Evolutionary conservation across 495 filamentous ascomycete genomes (phyloP).

Genomic region (Penicillium longicatenatum): DNA sequence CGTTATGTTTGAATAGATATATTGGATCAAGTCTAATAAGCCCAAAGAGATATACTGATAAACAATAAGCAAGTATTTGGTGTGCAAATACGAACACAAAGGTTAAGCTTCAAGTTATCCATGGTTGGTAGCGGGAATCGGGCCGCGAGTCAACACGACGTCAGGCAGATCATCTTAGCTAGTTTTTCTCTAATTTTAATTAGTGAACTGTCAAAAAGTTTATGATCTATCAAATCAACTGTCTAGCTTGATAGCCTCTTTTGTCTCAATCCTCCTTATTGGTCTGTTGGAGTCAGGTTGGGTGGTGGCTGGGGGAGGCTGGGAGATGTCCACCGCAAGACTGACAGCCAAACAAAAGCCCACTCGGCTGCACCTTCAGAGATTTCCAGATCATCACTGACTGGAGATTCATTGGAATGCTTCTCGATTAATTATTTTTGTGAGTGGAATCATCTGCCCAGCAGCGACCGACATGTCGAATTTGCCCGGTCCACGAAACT

Average conservation of each 20-base stretch:
- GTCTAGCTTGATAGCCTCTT: conserved; percentile 18
- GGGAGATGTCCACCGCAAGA: conserved; percentile 25
- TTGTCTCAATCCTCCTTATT: conserved; percentile 28
- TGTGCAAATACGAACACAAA: neutral
- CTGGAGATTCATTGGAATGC: conserved; percentile 26
- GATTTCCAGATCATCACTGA: conserved; percentile 18
- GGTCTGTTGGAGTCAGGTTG: conserved; percentile 11
- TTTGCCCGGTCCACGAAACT: conserved; percentile 22
- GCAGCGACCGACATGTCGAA: conserved; percentile 25
- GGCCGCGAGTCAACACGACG: conserved; percentile 15
- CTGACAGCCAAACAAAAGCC: conserved; percentile 30
- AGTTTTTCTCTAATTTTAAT: conserved; percentile 10
- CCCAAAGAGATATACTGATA: neutral
- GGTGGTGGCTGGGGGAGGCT: conserved; percentile 36
- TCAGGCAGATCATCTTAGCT: conserved; percentile 8
- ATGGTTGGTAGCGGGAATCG: conserved; percentile 6
- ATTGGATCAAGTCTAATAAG: too few species aligned
- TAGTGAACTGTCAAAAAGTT: conserved; percentile 1
- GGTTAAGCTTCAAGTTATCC: conserved; percentile 18
- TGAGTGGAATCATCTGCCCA: conserved; percentile 15
- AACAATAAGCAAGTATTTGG: neutral
- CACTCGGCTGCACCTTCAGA: conserved; percentile 14
- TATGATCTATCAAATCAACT: conserved; percentile 23
- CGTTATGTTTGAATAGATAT: neutral
- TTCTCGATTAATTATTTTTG: conserved; percentile 23